Conservation (phyloP, 2,329 filamentous ascomycete species). For the Arthrobotrys sphaeroides region DNA sequence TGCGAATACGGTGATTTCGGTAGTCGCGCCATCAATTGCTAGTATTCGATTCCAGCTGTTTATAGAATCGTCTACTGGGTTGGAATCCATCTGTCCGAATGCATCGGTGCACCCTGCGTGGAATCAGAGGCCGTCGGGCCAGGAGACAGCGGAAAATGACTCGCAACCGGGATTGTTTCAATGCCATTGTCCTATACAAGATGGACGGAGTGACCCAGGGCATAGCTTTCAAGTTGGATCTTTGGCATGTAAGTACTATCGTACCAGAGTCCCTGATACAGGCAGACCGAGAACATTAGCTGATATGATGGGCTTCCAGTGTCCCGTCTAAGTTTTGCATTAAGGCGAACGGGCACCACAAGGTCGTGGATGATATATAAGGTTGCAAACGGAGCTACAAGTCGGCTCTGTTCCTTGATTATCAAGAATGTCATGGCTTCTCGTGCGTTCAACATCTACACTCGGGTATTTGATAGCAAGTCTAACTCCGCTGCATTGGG, state of each 20-base stretch:
- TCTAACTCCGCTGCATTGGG: background rate
- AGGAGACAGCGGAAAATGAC: too few relatives aligned
- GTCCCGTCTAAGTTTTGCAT: conserved; percentile 10
- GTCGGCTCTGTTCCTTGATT: background rate
- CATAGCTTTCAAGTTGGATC: background rate
- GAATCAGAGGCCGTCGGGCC: background rate
- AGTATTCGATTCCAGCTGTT: conserved; percentile 9
- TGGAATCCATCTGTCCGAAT: conserved; percentile 5
- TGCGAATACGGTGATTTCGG: background rate
- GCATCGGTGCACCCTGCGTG: conserved; percentile 1
- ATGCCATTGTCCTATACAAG: background rate
- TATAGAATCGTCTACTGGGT: background rate
- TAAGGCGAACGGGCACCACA: background rate
- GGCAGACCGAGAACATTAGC: background rate
- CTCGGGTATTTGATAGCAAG: background rate
- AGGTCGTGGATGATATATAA: conserved; percentile 30
- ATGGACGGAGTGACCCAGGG: background rate
- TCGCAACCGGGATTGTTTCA: too few relatives aligned
- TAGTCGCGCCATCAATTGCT: background rate
- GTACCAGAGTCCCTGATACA: background rate
- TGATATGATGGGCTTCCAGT: background rate
- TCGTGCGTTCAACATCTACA: background rate
- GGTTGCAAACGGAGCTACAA: conserved; percentile 4
- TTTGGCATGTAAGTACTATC: background rate
- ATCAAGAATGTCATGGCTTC: conserved; percentile 17